Evolutionary conservation across 2,329 filamentous ascomycete genomes (phyloP).

Genomic region (Xylariaceae sp.): DNA sequence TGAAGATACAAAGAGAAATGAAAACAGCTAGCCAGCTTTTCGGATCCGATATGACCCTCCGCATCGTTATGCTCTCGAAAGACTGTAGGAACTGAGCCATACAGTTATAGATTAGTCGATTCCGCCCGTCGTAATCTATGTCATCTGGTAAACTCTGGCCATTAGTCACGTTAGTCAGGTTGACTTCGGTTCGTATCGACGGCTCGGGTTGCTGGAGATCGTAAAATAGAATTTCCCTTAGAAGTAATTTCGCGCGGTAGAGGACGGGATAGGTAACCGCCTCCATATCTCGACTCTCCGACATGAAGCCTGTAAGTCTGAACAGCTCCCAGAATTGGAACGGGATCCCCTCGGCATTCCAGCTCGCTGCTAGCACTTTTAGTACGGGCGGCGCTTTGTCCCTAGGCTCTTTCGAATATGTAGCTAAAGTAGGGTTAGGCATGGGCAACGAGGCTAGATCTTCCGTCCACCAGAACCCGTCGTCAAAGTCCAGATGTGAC

Average conservation of each 20-base stretch:
- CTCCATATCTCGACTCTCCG: constrained; percentile 52
- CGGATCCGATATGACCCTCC: constrained; percentile 42
- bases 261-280: constrained; percentile 52
- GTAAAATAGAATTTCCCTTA: constrained; percentile 58
- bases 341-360: constrained; percentile 51
- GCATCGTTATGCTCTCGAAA: constrained; percentile 51
- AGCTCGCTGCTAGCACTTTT: constrained; percentile 53
- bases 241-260: constrained; percentile 56
- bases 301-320: constrained; percentile 53
- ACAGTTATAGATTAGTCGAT: constrained; percentile 52
- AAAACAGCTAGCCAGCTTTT: constrained; percentile 56
- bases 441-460: constrained; percentile 48
- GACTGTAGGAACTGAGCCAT: constrained; percentile 55
- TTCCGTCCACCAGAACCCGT: constrained; percentile 62
- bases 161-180: constrained; percentile 37
- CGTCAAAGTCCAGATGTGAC: constrained; percentile 54
- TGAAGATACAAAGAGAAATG: constrained; percentile 61
- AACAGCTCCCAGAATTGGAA: constrained; percentile 58
- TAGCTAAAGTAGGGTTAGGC: constrained; percentile 42
- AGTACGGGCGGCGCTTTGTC: constrained; percentile 53
- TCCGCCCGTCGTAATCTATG: constrained; percentile 51
- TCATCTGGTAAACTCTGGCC: constrained; percentile 44
- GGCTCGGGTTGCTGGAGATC: constrained; percentile 55
- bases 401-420: constrained; percentile 43
- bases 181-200: constrained; percentile 44